These are phyloP conservation scores for Sugiyamaella valdiviana DNA, from an alignment of 805 yeast genomes.

Conservation along the genomic window DNA sequence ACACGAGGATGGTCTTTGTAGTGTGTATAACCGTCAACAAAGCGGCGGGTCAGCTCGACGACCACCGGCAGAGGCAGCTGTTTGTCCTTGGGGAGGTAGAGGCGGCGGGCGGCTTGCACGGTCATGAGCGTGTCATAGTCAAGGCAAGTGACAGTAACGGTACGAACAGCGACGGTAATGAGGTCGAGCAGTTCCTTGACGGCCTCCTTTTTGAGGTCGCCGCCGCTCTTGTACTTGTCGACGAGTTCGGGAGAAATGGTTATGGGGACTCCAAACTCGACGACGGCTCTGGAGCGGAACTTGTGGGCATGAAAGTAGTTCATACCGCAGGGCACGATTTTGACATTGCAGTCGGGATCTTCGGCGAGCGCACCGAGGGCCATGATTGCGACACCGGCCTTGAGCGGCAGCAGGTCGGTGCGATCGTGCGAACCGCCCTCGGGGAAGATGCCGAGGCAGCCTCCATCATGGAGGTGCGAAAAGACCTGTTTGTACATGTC, in stretches of 20 bases:
- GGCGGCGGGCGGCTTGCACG: conserved; percentile 84
- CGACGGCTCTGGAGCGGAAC: conserved; percentile 89
- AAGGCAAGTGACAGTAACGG: conserved; percentile 83
- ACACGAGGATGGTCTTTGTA: conserved; percentile 67
- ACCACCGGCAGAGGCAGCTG: conserved; percentile 73
- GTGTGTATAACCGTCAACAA: conserved; percentile 73
- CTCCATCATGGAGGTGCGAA: conserved; percentile 70
- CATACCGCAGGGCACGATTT: conserved; percentile 95
- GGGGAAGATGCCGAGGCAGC: conserved; percentile 89
- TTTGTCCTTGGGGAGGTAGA: conserved; percentile 69
- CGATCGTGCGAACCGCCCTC: conserved; percentile 99
- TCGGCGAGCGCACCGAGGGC: conserved; percentile 88
- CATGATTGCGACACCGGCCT: conserved; percentile 98
- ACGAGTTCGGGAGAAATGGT: conserved; percentile 58
- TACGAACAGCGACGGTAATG: conserved; percentile 64
- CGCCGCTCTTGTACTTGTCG: conserved; percentile 51
- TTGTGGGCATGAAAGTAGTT: conserved; percentile 94
- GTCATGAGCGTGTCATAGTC: conserved; percentile 87
- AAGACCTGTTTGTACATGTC: conserved; percentile 79
- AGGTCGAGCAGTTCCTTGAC: conserved; percentile 64
- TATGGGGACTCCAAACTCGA: conserved; percentile 89
- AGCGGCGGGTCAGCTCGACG: conserved; percentile 85
- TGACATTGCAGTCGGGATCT: conserved; percentile 68
- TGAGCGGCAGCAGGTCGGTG: conserved; percentile 81
- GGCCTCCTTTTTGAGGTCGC: conserved; percentile 65